phyloP scores from a whole-genome alignment of 2,329 filamentous ascomycete genomes.

The Cladophialophora immunda region DNA sequence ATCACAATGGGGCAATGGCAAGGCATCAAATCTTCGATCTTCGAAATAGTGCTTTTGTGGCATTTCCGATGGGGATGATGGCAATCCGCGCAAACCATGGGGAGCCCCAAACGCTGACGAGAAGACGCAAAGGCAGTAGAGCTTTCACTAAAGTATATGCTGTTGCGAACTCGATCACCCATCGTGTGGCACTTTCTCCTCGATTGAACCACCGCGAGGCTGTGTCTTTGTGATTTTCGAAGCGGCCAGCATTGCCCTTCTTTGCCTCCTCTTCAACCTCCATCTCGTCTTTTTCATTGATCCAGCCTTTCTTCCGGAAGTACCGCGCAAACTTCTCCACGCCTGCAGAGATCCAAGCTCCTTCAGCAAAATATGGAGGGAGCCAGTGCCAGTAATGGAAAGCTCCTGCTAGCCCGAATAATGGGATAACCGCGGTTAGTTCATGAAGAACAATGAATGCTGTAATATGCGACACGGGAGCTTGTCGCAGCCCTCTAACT shows the following conservation, averaged over 20 bases:
- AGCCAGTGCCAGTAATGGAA: conserved; percentile 85
- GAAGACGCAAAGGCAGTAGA: conserved; percentile 78
- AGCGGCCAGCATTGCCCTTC: conserved; percentile 18
- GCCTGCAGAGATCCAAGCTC: conserved; percentile 66
- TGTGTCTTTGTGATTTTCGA: conserved; percentile 19
- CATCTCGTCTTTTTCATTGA: conserved; percentile 61
- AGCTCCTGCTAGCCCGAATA: conserved; percentile 75
- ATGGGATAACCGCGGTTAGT: conserved; percentile 82
- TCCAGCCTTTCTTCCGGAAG: conserved; percentile 82
- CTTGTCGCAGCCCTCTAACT: conserved; percentile 65
- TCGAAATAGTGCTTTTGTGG: conserved; percentile 51
- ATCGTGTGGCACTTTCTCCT: conserved; percentile 58
- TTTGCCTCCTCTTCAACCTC: conserved; percentile 56
- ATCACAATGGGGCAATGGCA: neutral
- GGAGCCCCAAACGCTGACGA: conserved; percentile 84
- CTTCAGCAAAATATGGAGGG: conserved; percentile 66
- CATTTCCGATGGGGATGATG: conserved; percentile 58
- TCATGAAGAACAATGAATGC: conserved; percentile 93
- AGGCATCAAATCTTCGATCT: conserved; percentile 13
- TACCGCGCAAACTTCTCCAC: conserved; percentile 79
- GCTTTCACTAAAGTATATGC: conserved; percentile 92
- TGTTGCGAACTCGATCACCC: conserved; percentile 76
- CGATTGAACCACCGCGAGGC: conserved; percentile 37
- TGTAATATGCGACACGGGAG: conserved; percentile 81
- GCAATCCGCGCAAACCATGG: conserved; percentile 86